Evolutionary conservation across 106 monocot species (phyloP), one percentile per base, ranked within the genome.

Genomic region (Posidonia australis): DNA sequence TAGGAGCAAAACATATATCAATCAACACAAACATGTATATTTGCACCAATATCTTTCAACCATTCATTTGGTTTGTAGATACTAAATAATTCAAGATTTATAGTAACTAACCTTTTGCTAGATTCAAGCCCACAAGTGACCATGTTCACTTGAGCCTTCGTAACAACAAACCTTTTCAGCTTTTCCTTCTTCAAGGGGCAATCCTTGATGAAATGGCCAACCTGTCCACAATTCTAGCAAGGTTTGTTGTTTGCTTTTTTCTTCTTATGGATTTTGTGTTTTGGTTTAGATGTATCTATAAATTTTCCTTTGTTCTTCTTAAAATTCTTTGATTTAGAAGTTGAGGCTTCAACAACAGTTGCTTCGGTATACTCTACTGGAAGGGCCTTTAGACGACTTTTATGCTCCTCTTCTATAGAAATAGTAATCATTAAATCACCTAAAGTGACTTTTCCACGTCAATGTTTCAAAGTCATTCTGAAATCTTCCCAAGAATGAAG

Each of bases 1-100:
- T 54, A 54, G 19, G 54, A 21, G 0, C 13, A 10, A 24, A 54
- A 54, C 23, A 24, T 24, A 21, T 17, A 54, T 0, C 20, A 10
- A 21, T 54, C 19, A 54, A 7, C 54, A 54, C 54, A 24, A 19
- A 54, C 23, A 24, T 54, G 54, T 9, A 54, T 21, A 54, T 54
- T 24, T 17, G 19, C 23, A 0, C 0, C 54, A 19, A 4, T 54
- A n/a, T 54, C 54, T 19, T 17, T 21, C 9, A 54, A 24, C 54
- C 54, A 54, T 21, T 54, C 54, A 54, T 54, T 17, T 54, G 54
- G 54, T 54, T 54, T 21, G 19, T 19, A 54, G 2, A 54, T 54
- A 0, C 0, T 17, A 54, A 54, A 10, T 5, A 54, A 0, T 54
- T n/a, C n/a, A n/a, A n/a, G n/a, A n/a, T n/a, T n/a, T n/a, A n/a